These are phyloP conservation scores for Camelina sativa DNA, from an alignment of 345 rosid genomes.

Conservation along the genomic window DNA sequence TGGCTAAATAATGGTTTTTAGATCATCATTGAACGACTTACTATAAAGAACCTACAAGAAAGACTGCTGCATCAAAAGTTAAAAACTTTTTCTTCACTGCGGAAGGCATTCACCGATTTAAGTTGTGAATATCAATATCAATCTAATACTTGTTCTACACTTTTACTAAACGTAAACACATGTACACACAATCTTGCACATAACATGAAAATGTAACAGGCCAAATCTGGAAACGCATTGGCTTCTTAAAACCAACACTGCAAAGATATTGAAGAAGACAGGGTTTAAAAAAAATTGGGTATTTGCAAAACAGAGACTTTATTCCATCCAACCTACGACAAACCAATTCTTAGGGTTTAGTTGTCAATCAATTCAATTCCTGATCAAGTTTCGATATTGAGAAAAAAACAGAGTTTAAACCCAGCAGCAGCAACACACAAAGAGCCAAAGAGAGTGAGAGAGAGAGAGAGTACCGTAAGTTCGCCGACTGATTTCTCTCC, in stretches of 20 bases:
- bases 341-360: not conserved
- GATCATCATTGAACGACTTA: not conserved
- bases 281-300: not conserved
- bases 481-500: conserved; percentile 1
- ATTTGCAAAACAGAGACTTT: not conserved
- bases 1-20: not conserved
- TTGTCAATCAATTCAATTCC: not conserved
- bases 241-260: not conserved
- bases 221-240: not conserved
- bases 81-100: not conserved
- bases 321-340: not conserved
- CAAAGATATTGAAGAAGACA: not conserved
- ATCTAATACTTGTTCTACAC: not conserved
- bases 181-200: not conserved
- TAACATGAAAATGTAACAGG: not conserved
- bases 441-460: conserved; percentile 2
- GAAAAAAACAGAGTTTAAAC: not conserved
- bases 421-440: not conserved
- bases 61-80: not conserved
- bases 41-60: not conserved
- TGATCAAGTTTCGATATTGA: not conserved
- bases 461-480: conserved; percentile 23
- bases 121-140: not conserved
- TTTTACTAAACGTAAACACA: too few relatives aligned
- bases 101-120: not conserved